phyloP scores from a whole-genome alignment of 1,284 basidiomycete genomes.

The Ustilago lituana region DNA sequence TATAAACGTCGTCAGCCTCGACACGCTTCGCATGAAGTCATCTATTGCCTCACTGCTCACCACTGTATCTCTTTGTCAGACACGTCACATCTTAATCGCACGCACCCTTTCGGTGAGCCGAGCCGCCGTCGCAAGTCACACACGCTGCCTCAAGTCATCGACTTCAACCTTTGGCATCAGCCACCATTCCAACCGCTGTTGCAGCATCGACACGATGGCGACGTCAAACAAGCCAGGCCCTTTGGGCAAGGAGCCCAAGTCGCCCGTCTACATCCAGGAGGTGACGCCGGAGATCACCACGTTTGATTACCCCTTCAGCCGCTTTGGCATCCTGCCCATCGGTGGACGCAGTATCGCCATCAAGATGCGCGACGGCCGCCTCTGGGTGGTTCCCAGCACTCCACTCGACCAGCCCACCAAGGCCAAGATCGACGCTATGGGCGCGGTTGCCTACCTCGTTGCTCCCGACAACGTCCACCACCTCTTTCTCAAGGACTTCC shows the following conservation, averaged over 20 bases:
- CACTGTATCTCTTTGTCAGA: neutral
- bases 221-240: slow-evolving; percentile 12
- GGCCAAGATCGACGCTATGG: slow-evolving; percentile 76
- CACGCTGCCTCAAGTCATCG: neutral
- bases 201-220: slow-evolving; percentile 34
- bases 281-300: slow-evolving; percentile 55
- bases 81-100: too few species aligned
- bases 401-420: slow-evolving; percentile 77
- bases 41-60: neutral
- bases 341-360: slow-evolving; percentile 75
- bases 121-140: too few species aligned
- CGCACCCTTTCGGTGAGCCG: too few species aligned
- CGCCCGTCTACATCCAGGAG: slow-evolving; percentile 48
- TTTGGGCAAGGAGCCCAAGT: slow-evolving; percentile 27
- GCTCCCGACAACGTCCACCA: slow-evolving; percentile 70
- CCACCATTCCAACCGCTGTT: slow-evolving; percentile 12
- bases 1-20: too few species aligned
- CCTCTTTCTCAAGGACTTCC: slow-evolving; percentile 68
- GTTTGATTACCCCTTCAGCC: slow-evolving; percentile 65
- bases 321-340: slow-evolving; percentile 66
- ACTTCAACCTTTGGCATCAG: neutral
- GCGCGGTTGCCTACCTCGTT: slow-evolving; percentile 74
- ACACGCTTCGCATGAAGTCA: slow-evolving; percentile 9
- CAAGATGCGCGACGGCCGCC: slow-evolving; percentile 71
- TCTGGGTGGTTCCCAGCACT: slow-evolving; percentile 88